These are phyloP conservation scores for Aspergillus proliferans DNA, from an alignment of 2,329 filamentous ascomycete genomes.

Conservation along the genomic window DNA sequence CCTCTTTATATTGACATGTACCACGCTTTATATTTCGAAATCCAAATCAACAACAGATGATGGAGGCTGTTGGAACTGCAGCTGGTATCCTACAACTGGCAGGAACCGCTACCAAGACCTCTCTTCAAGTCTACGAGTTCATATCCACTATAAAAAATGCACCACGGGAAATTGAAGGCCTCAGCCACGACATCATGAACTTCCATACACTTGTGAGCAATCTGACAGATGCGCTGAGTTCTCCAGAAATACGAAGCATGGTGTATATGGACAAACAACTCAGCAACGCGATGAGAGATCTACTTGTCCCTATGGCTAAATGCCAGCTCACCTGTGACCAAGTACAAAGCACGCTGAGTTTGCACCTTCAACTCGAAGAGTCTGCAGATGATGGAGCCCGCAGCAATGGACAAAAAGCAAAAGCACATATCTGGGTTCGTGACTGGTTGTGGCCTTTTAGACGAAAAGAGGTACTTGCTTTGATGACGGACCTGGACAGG, in stretches of 20 bases:
- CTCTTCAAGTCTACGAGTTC: conserved; percentile 4
- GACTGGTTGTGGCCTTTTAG: neutral
- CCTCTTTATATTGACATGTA: too few relatives aligned
- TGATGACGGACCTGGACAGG: neutral
- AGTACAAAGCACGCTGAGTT: conserved; percentile 1
- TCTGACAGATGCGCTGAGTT: neutral
- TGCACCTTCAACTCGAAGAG: too few relatives aligned
- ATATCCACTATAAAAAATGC: conserved; percentile 3
- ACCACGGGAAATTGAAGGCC: neutral
- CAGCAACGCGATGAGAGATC: neutral
- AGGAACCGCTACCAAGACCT: neutral
- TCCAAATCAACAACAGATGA: neutral
- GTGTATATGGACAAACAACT: conserved; percentile 1
- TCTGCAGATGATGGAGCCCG: too few relatives aligned
- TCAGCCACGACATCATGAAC: conserved; percentile 1
- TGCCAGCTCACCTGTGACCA: neutral
- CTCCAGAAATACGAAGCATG: neutral
- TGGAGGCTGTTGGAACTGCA: neutral
- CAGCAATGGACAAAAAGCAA: too few relatives aligned
- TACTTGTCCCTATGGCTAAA: conserved; percentile 2
- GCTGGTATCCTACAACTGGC: conserved; percentile 3
- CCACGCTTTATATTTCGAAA: neutral
- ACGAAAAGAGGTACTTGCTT: neutral
- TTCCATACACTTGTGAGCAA: conserved; percentile 4
- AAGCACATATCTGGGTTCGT: neutral